phyloP scores from a whole-genome alignment of 768 basidiomycete species.

The Xerocomus brunneocitrinus region DNA sequence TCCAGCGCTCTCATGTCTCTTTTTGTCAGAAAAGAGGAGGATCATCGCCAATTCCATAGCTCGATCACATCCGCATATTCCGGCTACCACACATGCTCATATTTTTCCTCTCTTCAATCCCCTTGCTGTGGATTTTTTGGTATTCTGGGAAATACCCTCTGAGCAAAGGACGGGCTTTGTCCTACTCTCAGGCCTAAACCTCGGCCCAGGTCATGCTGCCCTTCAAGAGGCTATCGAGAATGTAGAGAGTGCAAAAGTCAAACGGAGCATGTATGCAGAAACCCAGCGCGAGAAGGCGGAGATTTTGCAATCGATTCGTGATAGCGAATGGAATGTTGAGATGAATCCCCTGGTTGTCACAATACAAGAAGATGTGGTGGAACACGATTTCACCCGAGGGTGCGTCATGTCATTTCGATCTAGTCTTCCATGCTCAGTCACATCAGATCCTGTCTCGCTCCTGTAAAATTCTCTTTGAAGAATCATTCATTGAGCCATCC shows the following conservation, averaged over 20 bases:
- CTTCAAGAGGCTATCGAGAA: conserved; percentile 58
- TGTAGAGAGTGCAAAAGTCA: conserved; percentile 58
- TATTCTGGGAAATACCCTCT: conserved; percentile 72
- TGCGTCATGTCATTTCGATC: conserved; percentile 34
- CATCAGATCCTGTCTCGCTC: conserved; percentile 50
- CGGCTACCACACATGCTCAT: conserved; percentile 41
- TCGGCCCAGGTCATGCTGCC: conserved; percentile 67
- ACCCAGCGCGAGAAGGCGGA: conserved; percentile 69
- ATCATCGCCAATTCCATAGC: conserved; percentile 34
- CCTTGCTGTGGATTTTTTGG: conserved; percentile 59
- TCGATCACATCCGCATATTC: conserved; percentile 53
- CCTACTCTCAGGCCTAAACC: conserved; percentile 49
- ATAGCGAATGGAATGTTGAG: conserved; percentile 74
- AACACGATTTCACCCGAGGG: conserved; percentile 70
- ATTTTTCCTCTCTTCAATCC: conserved; percentile 85
- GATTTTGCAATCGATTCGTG: conserved; percentile 60
- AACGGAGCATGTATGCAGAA: conserved; percentile 88
- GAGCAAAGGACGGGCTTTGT: conserved; percentile 59
- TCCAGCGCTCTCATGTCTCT: conserved; percentile 36
- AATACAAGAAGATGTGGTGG: conserved; percentile 41
- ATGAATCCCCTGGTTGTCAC: conserved; percentile 65
- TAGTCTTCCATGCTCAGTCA: conserved; percentile 3
- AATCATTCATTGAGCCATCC: conserved; percentile 69
- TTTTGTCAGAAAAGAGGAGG: conserved; percentile 49
- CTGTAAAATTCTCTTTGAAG: conserved; percentile 53